Percentiles rank a stretch among this genome's conserved stretches.
These are phyloP conservation scores for Suillus hirtellus DNA, from an alignment of 768 basidiomycete species.

Conservation along the genomic window DNA sequence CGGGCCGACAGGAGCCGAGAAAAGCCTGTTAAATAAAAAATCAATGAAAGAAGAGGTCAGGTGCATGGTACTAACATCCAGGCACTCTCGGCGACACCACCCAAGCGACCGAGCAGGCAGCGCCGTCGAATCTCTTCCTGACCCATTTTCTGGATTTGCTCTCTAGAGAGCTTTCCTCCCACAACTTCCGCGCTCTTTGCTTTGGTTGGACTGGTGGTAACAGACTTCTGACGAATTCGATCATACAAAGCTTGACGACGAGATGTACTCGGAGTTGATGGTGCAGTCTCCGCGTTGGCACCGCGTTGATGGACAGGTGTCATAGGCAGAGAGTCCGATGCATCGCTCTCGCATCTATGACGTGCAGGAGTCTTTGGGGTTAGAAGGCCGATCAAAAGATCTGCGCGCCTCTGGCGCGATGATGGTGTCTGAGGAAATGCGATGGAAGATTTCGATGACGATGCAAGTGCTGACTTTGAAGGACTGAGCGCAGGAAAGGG, in stretches of 20 bases:
- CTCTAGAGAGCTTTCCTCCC: constrained; percentile 55
- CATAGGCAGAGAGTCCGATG: constrained; percentile 46
- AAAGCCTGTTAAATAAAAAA: constrained; percentile 50
- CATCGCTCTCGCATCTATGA: constrained; percentile 46
- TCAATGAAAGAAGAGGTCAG: constrained; percentile 3
- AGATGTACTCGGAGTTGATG: constrained; percentile 71
- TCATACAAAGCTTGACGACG: constrained; percentile 81
- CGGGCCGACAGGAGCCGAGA: constrained; percentile 61
- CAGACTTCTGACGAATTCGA: constrained; percentile 71
- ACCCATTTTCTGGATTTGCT: constrained; percentile 67
- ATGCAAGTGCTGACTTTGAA: constrained; percentile 32
- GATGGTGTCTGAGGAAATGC: constrained; percentile 70
- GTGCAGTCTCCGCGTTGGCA: constrained; percentile 51
- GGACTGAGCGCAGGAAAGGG: constrained; percentile 51
- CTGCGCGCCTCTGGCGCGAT: constrained; percentile 37
- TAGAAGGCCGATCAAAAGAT: constrained; percentile 38
- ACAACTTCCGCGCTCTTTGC: constrained; percentile 38
- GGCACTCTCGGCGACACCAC: constrained; percentile 81
- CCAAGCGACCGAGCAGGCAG: constrained; percentile 74
- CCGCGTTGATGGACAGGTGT: constrained; percentile 71
- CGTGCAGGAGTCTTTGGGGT: constrained; percentile 40
- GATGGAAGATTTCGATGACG: constrained; percentile 48
- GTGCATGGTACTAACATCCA: constrained; percentile 66
- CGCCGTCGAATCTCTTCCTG: constrained; percentile 80
- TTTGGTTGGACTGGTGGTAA: constrained; percentile 69